These are phyloP conservation scores for Dissophora ornata DNA, from an alignment of 192 early-diverging fungal species.

Conservation along the genomic window DNA sequence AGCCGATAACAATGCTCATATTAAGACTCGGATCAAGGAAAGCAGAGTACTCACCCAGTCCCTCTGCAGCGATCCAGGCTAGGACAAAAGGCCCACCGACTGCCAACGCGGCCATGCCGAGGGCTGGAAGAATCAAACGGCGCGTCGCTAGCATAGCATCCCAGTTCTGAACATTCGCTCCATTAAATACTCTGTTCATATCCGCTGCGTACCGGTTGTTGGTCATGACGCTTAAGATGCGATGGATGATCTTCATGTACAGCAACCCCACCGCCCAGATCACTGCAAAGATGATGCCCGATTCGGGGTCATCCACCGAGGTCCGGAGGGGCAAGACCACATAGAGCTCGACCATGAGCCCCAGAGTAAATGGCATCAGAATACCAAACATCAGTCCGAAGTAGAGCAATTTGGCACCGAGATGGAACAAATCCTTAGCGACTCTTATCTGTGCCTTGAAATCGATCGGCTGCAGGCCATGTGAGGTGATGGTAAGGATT, in stretches of 20 bases:
- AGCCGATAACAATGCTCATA: too few relatives aligned
- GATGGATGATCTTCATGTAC: constrained; percentile 76
- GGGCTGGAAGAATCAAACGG: constrained; percentile 18
- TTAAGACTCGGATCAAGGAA: too few relatives aligned
- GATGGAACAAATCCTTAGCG: constrained; percentile 21
- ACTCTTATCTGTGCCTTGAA: constrained; percentile 21
- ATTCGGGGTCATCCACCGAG: constrained; percentile 29
- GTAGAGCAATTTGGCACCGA: constrained; percentile 58
- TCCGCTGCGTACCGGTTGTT: constrained; percentile 53
- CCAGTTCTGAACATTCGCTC: constrained; percentile 22
- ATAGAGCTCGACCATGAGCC: constrained; percentile 80
- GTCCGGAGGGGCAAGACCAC: constrained; percentile 70
- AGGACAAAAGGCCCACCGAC: constrained; percentile 11
- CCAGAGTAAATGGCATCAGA: constrained; percentile 73
- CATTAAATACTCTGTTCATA: constrained; percentile 32
- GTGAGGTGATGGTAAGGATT: constrained; percentile 15
- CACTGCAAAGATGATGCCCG: constrained; percentile 53
- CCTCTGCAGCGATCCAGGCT: constrained; percentile 6
- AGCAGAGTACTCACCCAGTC: constrained; percentile 9
- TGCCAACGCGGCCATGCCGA: constrained; percentile 5
- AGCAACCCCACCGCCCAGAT: constrained; percentile 82
- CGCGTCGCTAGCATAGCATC: constrained; percentile 21
- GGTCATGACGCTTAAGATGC: constrained; percentile 64
- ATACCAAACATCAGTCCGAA: constrained; percentile 68
- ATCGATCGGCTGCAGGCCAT: constrained; percentile 34